phyloP scores from a whole-genome alignment of 139 green algal genomes.

The Prasinococcaceae sp. region DNA sequence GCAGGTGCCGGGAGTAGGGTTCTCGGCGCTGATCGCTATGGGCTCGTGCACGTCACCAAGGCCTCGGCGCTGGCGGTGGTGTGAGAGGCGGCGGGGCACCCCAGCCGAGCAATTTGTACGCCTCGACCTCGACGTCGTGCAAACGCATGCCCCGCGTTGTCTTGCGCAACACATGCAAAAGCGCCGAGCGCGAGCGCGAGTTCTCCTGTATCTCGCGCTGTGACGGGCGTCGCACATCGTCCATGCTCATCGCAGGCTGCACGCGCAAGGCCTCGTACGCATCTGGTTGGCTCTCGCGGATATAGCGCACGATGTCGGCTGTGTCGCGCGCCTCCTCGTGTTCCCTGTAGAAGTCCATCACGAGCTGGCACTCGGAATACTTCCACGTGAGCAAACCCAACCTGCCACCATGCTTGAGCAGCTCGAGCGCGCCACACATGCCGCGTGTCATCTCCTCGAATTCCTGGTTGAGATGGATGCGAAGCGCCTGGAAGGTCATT shows the following conservation, averaged over 20 bases:
- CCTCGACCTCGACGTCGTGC: too few relatives aligned
- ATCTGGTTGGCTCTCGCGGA: background rate
- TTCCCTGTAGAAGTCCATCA: constrained; percentile 5
- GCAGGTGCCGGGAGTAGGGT: too few relatives aligned
- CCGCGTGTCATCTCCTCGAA: constrained; percentile 19
- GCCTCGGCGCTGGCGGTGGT: too few relatives aligned
- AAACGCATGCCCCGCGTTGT: too few relatives aligned
- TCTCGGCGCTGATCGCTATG: too few relatives aligned
- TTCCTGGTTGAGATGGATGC: constrained; percentile 17
- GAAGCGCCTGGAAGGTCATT: constrained; percentile 17
- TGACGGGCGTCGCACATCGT: constrained; percentile 6
- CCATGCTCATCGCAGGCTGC: constrained; percentile 2
- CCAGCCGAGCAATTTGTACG: too few relatives aligned
- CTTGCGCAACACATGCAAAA: constrained; percentile 17
- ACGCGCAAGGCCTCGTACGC: background rate
- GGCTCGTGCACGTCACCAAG: too few relatives aligned
- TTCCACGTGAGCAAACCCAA: constrained; percentile 18
- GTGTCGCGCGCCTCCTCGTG: background rate
- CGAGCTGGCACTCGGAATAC: constrained; percentile 8
- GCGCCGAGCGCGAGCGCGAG: constrained; percentile 4
- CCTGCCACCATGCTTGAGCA: constrained; percentile 4
- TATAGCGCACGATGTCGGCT: background rate
- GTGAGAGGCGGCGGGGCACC: too few relatives aligned
- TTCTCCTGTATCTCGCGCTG: constrained; percentile 9
- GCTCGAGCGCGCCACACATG: constrained; percentile 9